phyloP scores from a whole-genome alignment of 1,284 basidiomycete species.

The Quambalaria eucalypti region DNA sequence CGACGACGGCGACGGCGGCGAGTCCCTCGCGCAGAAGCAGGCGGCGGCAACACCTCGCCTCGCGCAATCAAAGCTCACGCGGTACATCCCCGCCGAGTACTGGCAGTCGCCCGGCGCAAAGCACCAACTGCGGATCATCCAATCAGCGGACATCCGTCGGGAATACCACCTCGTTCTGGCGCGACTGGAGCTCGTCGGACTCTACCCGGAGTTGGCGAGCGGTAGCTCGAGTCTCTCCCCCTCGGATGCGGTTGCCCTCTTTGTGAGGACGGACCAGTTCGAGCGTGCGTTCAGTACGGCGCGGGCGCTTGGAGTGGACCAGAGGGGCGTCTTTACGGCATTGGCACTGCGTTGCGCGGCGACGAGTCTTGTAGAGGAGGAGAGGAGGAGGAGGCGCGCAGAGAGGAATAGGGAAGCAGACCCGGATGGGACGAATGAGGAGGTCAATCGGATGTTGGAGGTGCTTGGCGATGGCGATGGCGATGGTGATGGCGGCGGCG shows the following conservation, averaged over 20 bases:
- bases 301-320: conserved; percentile 67
- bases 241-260: conserved; percentile 63
- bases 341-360: conserved; percentile 67
- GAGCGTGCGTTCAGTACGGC: conserved; percentile 72
- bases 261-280: conserved; percentile 70
- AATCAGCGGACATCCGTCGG: conserved; percentile 52
- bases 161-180: conserved; percentile 74
- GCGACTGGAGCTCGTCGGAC: conserved; percentile 64
- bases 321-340: conserved; percentile 72
- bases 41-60: neutral
- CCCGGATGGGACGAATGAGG: neutral
- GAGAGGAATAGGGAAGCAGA: no score
- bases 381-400: neutral
- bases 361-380: conserved; percentile 3
- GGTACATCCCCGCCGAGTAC: conserved; percentile 64
- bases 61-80: conserved; percentile 62
- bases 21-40: no score
- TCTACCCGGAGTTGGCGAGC: conserved; percentile 53
- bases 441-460: neutral
- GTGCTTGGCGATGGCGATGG: neutral
- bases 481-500: neutral
- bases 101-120: conserved; percentile 52
- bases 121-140: conserved; percentile 35
- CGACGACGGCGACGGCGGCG: no score
- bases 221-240: conserved; percentile 24